Conservation (phyloP, 345 rosid genomes). For the Eutrema heterophyllum region DNA sequence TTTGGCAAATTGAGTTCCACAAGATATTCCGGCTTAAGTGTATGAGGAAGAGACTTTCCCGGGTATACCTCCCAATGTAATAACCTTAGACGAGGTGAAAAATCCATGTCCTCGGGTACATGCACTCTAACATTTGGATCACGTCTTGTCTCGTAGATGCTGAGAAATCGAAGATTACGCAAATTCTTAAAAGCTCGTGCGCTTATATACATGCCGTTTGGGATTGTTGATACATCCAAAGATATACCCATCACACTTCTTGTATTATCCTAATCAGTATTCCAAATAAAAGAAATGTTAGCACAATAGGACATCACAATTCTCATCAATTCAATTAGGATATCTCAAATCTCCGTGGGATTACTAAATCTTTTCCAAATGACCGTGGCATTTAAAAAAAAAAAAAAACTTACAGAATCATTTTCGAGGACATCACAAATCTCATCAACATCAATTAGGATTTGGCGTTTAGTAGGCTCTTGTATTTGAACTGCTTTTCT, state of each 20-base stretch:
- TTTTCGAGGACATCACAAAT: constrained; percentile 1
- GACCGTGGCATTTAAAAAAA: background rate
- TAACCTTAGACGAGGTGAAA: background rate
- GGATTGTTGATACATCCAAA: background rate
- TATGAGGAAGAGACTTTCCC: constrained; percentile 2
- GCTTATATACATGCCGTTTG: background rate
- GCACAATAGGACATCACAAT: too few species aligned
- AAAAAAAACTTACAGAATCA: background rate
- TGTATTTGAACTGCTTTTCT: background rate
- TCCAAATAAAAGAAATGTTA: background rate
- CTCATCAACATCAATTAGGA: constrained; percentile 16
- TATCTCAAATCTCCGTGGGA: too few species aligned
- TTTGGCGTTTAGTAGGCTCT: background rate
- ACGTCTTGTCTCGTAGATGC: background rate
- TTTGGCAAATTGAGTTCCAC: background rate
- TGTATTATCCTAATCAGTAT: constrained; percentile 14
- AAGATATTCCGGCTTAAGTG: background rate
- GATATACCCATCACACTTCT: constrained; percentile 16
- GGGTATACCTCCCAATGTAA: constrained; percentile 27
- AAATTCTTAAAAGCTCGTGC: background rate
- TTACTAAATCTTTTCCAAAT: background rate
- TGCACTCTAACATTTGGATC: background rate
- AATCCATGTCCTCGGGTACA: background rate
- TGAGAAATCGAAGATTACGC: constrained; percentile 1
- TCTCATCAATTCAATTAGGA: too few species aligned